Conservation (phyloP, 1,139 yeast species). For the Saccharomyces hybrid region DNA sequence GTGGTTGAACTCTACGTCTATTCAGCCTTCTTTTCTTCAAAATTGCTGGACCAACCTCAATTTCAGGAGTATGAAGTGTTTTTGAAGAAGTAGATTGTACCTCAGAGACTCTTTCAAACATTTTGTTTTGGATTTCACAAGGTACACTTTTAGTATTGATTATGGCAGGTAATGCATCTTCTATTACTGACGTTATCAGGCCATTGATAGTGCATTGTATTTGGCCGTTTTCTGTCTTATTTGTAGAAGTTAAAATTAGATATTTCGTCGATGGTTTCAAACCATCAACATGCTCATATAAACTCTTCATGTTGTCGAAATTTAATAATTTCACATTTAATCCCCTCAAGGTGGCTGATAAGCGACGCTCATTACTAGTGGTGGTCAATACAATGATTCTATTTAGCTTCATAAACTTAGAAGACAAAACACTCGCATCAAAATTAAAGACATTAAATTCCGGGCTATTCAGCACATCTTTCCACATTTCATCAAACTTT, state of each 20-base stretch:
- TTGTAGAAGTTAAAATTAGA: background rate
- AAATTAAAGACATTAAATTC: background rate
- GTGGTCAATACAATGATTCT: background rate
- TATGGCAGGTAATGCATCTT: background rate
- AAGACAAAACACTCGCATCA: background rate
- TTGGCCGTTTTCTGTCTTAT: background rate
- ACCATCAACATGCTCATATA: background rate
- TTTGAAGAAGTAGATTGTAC: background rate
- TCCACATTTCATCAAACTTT: background rate
- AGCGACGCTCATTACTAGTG: background rate
- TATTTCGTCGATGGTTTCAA: background rate
- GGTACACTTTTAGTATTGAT: background rate
- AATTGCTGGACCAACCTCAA: constrained; percentile 3
- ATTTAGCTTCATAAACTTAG: background rate
- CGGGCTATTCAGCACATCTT: background rate
- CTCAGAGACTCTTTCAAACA: background rate
- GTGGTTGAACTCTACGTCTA: constrained; percentile 25
- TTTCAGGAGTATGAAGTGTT: background rate
- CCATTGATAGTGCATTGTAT: background rate
- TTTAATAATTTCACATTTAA: background rate
- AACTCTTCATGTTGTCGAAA: background rate
- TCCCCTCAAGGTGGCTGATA: background rate
- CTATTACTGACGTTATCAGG: background rate
- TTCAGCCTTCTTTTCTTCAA: constrained; percentile 18
- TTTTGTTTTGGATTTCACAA: background rate